Base-by-base conservation (phyloP, 2,329 filamentous ascomycete genomes). In the Pseudopyrenochaeta lycopersici region DNA sequence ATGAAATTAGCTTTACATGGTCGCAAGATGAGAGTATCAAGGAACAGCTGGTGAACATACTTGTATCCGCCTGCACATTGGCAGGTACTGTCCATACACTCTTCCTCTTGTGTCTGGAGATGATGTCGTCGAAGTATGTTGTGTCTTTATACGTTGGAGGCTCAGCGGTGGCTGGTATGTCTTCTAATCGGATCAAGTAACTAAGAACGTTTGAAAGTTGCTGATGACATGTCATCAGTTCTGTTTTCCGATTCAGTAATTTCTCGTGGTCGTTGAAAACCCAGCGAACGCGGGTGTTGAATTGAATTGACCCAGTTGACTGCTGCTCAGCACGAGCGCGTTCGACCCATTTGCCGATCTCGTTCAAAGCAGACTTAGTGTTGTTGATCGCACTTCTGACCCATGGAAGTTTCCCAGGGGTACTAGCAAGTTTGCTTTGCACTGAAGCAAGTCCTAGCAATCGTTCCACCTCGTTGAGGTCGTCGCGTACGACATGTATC, bases 331-430 rank as follows among this genome's bases (percentile, higher is more conserved):
- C 45, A 0, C 60, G 46, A 14, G 58, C 56, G 3, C 57, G 46
- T 31, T 71, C 66, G 0, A 69, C 64, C 64, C 62, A 68, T 49
- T 44, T 62, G 0, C 64, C 66, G 27, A 70, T 71, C 15, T 71
- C 65, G 20, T 60, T 59, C 12, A 70, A 44, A 5, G 64, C 58
- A 1, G 38, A 49, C 23, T 48, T 68, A 0, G 66, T 65, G 27
- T 56, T 68, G n/a, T 54, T 18, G 17, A 70, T 49, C 0, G 59
- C 57, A 11, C 33, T 43, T 29, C 49, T 59, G 41, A 70, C 57
- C 63, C 65, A 71, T 14, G 54, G 45, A 6, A 57, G 21, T 45
- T 66, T 71, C 4, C 42, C 58, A 9, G 64, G 63, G 1, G 44
- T 61, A 1, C 27, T 33, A 4, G 18, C 44, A 11, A 71, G 54